Base-by-base conservation (phyloP, 768 basidiomycete species). In the Panus rudis region DNA sequence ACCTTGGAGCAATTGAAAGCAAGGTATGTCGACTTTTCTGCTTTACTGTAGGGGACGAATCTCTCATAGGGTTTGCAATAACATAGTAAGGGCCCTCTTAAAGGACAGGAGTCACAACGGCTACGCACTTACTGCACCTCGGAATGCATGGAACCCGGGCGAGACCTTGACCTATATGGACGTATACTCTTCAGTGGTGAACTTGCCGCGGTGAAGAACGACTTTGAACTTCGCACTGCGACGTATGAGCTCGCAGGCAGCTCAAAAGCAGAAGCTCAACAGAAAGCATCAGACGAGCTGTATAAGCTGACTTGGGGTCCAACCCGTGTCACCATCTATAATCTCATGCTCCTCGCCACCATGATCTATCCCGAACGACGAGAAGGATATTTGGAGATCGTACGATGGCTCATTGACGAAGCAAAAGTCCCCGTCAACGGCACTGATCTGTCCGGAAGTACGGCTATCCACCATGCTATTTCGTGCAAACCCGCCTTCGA, bases 401-500 rank as follows among this genome's bases (percentile, higher is more conserved):
- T 63, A 4, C 56, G 54, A 6, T 70, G 61, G 48, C 55, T 69
- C 30, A 61, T 66, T 28, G 16, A 55, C 11, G 51, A 52, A 2
- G 63, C 52, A 12, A 59, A 63, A 37, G 64, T 70, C 1, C 64
- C 66, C 6, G 64, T 68, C 2, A 59, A 70, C 39, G 64, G 62
- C 6, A 52, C 39, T 11, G 69, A 71, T 49, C 42, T 68, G 12
- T 69, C 70, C 0, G 71, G 69, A 1, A 63, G 70, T 6, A 62
- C 63, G 2, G 66, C 69, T 6, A 43, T 74, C 6, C 59, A 64
- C 7, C 67, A 70, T 51, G 54, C 60, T 6, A 62, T 72, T 35
- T 67, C 67, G 4, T 70, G 67, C 11, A 67, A 70, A 46, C 68
- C 70, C 1, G 48, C 56, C 4, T 57, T 66, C 39, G 71, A 71